Base-by-base conservation (phyloP, 2,329 filamentous ascomycete genomes). In the Trichophyton mentagrophytes region DNA sequence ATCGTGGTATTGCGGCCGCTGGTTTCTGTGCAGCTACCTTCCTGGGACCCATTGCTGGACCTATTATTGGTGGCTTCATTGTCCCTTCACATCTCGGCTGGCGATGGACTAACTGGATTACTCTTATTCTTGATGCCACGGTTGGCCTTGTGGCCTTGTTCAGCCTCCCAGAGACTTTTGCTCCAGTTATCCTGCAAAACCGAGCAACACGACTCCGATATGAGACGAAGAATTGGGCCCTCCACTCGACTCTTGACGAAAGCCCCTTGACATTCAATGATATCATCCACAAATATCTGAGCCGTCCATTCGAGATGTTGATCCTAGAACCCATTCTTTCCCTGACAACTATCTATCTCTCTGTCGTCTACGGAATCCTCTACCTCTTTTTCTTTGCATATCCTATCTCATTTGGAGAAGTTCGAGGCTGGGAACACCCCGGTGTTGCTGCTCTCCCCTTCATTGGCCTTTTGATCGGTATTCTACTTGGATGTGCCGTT, bases 61-160 rank as follows among this genome's bases (percentile, higher is more conserved):
- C 80, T 2, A 75, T 82, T 60, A 70, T 78, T 7, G 79, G 79
- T 7, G 77, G 75, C 0, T 82, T 80, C 61, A 74, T 81, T 38
- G 76, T 76, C 0, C 71, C 78, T 46, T 77, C 72, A 5, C 65
- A 76, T 64, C 74, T 82, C 1, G 79, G 79, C 15, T 83, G 81
- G 81, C 72, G 80, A 17, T 83, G 81, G 80, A 83, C 79, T 0
- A 76, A 76, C 8, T 84, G 80, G 73, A 74, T 83, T 25, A 82
- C 79, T 0, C 66, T 79, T 53, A 82, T 84, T 57, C 74, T 79
- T 66, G 71, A 72, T 0, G 69, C 68, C 7, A 65, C 74, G 3
- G 74, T 80, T 62, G 73, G 73, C 1, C 56, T 72, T 2, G 61
- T 80, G n/a, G 76, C 73, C 0, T 62, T 78, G 13, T 61, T 80